A percentile compares a stretch with the other conserved stretches of the same genome.
These are phyloP conservation scores for Castanopsis chinensis DNA, from an alignment of 306 rosid genomes.

Conservation along the genomic window DNA sequence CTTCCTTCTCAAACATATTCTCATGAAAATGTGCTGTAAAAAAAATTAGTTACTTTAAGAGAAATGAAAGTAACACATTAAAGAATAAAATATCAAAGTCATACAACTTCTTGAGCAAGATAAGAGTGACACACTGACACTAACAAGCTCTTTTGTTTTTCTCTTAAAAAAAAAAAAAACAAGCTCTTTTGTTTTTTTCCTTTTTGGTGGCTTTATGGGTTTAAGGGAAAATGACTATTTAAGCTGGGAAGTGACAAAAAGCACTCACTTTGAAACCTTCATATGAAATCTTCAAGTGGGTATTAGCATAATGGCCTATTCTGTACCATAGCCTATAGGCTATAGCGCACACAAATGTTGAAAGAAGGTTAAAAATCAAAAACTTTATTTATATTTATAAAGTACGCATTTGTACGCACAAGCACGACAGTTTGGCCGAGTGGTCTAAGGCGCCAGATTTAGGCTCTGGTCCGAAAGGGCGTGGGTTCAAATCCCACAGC, in stretches of 20 bases:
- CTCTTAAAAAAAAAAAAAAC: no score
- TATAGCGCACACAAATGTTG: neutral
- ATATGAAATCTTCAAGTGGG: neutral
- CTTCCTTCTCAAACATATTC: neutral
- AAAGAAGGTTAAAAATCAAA: no score
- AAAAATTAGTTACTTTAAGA: neutral
- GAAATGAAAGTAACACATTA: neutral
- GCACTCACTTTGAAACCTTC: neutral
- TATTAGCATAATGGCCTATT: neutral
- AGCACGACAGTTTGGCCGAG: conserved; percentile 74
- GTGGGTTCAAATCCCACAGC: conserved; percentile 98
- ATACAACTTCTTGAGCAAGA: neutral
- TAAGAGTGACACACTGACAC: neutral
- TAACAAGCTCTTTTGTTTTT: neutral
- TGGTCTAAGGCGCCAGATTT: conserved; percentile 98
- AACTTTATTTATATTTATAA: no score
- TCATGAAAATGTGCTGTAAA: neutral
- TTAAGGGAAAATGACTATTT: neutral
- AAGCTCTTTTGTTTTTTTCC: neutral
- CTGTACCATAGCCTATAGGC: neutral
- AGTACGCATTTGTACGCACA: rapidly evolving
- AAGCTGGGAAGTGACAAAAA: neutral
- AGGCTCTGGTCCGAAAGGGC: conserved; percentile 99
- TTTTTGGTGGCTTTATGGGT: no score
- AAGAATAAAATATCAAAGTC: neutral